Conservation (phyloP, 2,329 filamentous ascomycete genomes). For the Aspergillus fijiensis region DNA sequence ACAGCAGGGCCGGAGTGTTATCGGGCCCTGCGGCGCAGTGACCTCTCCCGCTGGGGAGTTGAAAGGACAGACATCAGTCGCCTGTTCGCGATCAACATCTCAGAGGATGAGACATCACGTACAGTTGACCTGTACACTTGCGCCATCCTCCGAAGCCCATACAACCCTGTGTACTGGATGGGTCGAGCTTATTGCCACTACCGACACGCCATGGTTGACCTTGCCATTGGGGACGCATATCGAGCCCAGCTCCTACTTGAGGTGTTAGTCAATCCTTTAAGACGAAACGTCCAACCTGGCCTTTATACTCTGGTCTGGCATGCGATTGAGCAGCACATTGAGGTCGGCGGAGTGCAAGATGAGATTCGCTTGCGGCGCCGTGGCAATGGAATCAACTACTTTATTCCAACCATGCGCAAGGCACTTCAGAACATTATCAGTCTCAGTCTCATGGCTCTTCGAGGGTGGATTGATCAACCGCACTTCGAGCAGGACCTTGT, state of each 20-base stretch:
- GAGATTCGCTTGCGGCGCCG: constrained; percentile 23
- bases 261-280: constrained; percentile 21
- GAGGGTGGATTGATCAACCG: constrained; percentile 32
- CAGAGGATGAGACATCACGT: constrained; percentile 14
- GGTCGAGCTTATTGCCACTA: constrained; percentile 39
- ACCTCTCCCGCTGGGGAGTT: constrained; percentile 31
- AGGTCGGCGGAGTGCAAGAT: neutral
- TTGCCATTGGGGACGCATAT: constrained; percentile 40
- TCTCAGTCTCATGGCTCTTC: constrained; percentile 32
- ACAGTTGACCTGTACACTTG: constrained; percentile 40
- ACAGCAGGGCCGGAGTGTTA: neutral
- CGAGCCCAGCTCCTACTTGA: constrained; percentile 37
- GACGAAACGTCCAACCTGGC: neutral
- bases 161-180: constrained; percentile 41
- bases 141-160: constrained; percentile 35
- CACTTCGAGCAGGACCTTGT: constrained; percentile 20
- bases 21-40: constrained; percentile 24
- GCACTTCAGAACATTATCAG: constrained; percentile 30
- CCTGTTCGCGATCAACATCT: constrained; percentile 20
- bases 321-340: constrained; percentile 35
- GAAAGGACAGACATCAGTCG: neutral
- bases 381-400: constrained; percentile 29
- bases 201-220: constrained; percentile 33
- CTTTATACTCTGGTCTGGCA: constrained; percentile 26
- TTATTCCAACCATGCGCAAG: constrained; percentile 31